Evolutionary conservation across 148 eudicot species (phyloP).

Genomic region (Vaccinium macrocarpon): DNA sequence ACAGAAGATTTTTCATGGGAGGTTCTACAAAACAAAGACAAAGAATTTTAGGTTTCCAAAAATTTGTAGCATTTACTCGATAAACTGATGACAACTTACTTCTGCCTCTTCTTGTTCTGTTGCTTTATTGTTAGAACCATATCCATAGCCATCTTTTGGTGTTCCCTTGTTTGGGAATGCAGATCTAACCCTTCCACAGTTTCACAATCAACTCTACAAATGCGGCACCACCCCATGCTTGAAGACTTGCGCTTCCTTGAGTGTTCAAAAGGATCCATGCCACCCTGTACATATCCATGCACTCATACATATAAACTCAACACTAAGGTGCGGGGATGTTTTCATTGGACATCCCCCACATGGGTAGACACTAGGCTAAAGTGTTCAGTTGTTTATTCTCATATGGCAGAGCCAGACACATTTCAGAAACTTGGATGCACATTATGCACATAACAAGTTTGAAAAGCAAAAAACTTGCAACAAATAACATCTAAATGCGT

Average conservation of each 20-base stretch:
- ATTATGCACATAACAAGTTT: not conserved
- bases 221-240: slow-evolving; percentile 83
- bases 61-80: not conserved
- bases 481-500: not conserved
- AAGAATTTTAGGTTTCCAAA: not conserved
- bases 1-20: slow-evolving; percentile 43
- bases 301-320: slow-evolving; percentile 16
- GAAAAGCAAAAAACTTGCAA: not conserved
- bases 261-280: slow-evolving; percentile 62
- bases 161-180: slow-evolving; percentile 92
- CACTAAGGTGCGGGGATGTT: not conserved
- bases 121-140: slow-evolving; percentile 72
- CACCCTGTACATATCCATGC: slow-evolving; percentile 43
- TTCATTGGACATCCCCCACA: not conserved
- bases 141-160: slow-evolving; percentile 79
- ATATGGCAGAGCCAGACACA: not conserved
- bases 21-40: slow-evolving; percentile 38
- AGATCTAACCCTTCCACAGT: slow-evolving; percentile 83
- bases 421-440: not conserved
- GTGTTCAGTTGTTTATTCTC: not conserved
- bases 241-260: slow-evolving; percentile 55
- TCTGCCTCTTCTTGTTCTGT: slow-evolving; percentile 67
- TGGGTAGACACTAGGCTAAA: not conserved
- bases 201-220: slow-evolving; percentile 91
- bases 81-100: slow-evolving; percentile 41